Evolutionary conservation across 352 stramenopile genomes (phyloP).

Genomic region (Phytophthora pseudosyringae): DNA sequence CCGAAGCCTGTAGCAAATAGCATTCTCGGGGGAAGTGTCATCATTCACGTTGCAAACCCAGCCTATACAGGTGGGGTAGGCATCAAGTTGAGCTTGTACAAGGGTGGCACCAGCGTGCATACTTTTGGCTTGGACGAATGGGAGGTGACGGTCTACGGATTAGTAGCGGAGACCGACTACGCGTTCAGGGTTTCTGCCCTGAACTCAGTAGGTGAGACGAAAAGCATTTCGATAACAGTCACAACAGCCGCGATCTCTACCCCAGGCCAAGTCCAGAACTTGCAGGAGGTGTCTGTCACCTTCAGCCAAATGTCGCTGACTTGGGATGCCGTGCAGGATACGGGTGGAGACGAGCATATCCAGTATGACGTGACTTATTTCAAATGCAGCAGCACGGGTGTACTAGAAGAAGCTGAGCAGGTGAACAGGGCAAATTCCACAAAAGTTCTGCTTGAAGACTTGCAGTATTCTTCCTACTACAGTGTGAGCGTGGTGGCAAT

Average conservation of each 20-base stretch:
- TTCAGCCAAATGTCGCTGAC: constrained; percentile 46
- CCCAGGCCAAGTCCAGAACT: constrained; percentile 38
- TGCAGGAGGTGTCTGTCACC: constrained; percentile 32
- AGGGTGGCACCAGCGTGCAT: constrained; percentile 19
- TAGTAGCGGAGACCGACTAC: constrained; percentile 49
- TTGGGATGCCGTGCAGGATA: constrained; percentile 51
- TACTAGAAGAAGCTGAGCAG: constrained; percentile 8
- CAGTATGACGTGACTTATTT: constrained; percentile 58
- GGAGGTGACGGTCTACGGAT: constrained; percentile 37
- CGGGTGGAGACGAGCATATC: constrained; percentile 48
- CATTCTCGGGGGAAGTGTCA: constrained; percentile 37
- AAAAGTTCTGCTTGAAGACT: constrained; percentile 17
- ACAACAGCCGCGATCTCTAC: constrained; percentile 44
- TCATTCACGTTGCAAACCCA: constrained; percentile 23
- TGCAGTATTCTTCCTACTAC: constrained; percentile 52
- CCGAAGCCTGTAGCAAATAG: constrained; percentile 18
- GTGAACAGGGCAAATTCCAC: constrained; percentile 11
- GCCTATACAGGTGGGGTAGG: constrained; percentile 52
- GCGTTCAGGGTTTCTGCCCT: constrained; percentile 40
- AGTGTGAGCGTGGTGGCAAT: constrained; percentile 34
- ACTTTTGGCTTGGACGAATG: constrained; percentile 29
- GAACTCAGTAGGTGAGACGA: constrained; percentile 46
- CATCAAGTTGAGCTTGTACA: constrained; percentile 43
- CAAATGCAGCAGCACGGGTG: constrained; percentile 28
- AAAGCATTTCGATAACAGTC: constrained; percentile 26